A percentile compares a stretch with the other conserved stretches of the same genome.
Evolutionary conservation across 192 early-diverging fungal species (phyloP).

Genomic region (Piromyces sp.): DNA sequence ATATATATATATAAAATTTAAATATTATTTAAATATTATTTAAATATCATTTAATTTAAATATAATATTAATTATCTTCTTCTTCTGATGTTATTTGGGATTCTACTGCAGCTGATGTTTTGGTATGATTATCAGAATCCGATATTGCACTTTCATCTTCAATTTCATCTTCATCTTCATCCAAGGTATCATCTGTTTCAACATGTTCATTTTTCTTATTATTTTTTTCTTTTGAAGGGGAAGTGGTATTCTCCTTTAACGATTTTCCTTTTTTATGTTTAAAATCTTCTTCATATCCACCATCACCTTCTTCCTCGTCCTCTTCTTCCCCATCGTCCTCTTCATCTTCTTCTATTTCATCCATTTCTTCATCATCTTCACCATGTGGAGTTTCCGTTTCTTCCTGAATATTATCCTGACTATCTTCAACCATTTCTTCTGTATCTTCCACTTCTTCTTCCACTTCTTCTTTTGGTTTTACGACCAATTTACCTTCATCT

Average conservation of each 20-base stretch:
- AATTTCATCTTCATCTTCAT: background rate
- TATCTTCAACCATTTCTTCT: background rate
- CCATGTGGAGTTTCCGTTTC: background rate
- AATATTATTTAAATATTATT: no score
- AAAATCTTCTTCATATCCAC: no score
- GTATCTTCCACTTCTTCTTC: background rate
- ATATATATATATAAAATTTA: no score
- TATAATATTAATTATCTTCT: background rate
- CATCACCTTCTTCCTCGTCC: background rate
- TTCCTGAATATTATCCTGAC: background rate
- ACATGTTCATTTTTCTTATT: background rate
- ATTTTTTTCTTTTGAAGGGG: background rate
- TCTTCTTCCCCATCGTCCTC: background rate
- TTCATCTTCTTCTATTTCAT: background rate
- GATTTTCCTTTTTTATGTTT: background rate
- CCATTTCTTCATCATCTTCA: background rate
- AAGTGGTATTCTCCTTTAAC: no score
- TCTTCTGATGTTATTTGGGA: background rate
- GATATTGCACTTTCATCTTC: background rate
- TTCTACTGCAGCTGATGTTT: background rate
- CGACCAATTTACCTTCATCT: background rate
- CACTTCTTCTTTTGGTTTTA: background rate
- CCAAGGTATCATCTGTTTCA: background rate
- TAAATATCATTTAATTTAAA: no score
- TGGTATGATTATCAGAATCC: background rate